phyloP scores from a whole-genome alignment of 805 yeast genomes.

The Barnettozyma wickerhamii region DNA sequence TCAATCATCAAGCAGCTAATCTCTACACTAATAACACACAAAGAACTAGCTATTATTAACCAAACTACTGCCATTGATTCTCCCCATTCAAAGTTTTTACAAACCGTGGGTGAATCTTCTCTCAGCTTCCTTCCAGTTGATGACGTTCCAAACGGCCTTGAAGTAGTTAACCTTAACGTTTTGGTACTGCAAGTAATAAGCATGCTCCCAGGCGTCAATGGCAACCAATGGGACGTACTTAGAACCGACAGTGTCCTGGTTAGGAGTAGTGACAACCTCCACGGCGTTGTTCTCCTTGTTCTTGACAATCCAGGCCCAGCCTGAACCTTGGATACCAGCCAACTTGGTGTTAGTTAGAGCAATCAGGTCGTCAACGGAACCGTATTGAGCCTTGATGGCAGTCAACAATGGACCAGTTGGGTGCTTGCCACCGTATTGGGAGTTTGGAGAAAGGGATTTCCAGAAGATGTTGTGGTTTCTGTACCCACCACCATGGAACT shows the following conservation, averaged over 20 bases:
- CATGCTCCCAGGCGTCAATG: conserved; percentile 96
- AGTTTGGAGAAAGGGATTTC: conserved; percentile 77
- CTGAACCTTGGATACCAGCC: conserved; percentile 91
- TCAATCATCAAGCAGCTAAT: conserved; percentile 39
- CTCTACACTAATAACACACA: too few species aligned
- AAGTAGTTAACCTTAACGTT: conserved; percentile 89
- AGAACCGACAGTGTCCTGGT: conserved; percentile 82
- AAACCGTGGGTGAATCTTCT: conserved; percentile 43
- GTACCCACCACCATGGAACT: conserved; percentile 91
- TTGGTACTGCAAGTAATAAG: conserved; percentile 89
- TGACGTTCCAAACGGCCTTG: conserved; percentile 89
- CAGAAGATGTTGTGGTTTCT: conserved; percentile 83
- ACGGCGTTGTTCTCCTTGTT: conserved; percentile 68
- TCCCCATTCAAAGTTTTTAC: neutral
- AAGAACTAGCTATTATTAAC: too few species aligned
- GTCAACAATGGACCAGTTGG: conserved; percentile 51
- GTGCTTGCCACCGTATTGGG: conserved; percentile 69
- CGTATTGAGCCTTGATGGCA: conserved; percentile 60
- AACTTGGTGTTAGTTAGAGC: conserved; percentile 58
- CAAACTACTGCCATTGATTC: too few species aligned
- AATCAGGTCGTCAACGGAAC: conserved; percentile 68
- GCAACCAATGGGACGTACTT: conserved; percentile 70
- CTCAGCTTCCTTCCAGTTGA: conserved; percentile 90
- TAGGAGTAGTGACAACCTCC: conserved; percentile 74
- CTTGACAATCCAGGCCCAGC: conserved; percentile 91